Percentiles rank a stretch among this genome's conserved stretches.
phyloP scores from a whole-genome alignment of 305 asterid species.

The Petunia hybrid region DNA sequence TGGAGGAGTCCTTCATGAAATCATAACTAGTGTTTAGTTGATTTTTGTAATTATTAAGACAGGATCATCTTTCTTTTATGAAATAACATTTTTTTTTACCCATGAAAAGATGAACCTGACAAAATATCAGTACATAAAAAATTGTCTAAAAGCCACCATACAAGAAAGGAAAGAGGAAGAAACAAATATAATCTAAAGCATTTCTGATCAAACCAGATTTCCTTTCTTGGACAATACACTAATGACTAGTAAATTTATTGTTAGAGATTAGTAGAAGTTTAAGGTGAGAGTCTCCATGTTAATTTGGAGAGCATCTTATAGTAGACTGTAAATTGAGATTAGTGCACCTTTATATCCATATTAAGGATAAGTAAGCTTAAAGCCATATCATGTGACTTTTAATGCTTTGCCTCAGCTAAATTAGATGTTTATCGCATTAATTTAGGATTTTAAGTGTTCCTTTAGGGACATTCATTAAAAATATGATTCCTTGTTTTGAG shows the following conservation, averaged over 20 bases:
- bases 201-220: not conserved
- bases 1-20: slow-evolving; percentile 25
- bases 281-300: not conserved
- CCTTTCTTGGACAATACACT: not conserved
- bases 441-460: not conserved
- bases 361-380: slow-evolving; percentile 19
- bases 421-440: not conserved
- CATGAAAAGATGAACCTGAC: not conserved
- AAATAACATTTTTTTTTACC: not conserved
- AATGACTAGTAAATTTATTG: not conserved
- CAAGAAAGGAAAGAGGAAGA: not conserved
- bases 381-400: slow-evolving; percentile 29
- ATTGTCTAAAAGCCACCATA: not conserved
- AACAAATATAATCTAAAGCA: not conserved
- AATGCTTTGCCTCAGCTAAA: slow-evolving; percentile 9
- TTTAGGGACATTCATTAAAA: not conserved
- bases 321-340: not conserved
- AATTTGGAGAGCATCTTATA: slow-evolving; percentile 14
- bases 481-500: too few relatives aligned
- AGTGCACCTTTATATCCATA: slow-evolving; percentile 14
- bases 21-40: not conserved
- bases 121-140: not conserved
- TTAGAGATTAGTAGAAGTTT: not conserved
- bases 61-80: not conserved
- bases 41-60: not conserved